phyloP scores from a whole-genome alignment of 2,329 filamentous ascomycete genomes.

The Elsinoe fawcettii region DNA sequence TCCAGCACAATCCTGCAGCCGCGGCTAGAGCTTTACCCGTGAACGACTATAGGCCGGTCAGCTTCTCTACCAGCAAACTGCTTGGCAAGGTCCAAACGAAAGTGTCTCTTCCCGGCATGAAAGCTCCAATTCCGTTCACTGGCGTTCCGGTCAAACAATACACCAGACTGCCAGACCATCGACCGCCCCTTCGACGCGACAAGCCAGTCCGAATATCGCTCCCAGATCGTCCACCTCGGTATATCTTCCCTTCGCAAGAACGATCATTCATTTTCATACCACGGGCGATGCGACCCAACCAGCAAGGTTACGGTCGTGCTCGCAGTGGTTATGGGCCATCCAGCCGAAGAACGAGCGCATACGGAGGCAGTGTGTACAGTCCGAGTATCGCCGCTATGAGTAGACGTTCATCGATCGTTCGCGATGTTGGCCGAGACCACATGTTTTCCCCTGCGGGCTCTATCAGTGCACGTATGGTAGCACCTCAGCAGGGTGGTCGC shows the following conservation, averaged over 20 bases:
- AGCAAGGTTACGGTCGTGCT: conserved; percentile 62
- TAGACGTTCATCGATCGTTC: conserved; percentile 70
- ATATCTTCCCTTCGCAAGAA: conserved; percentile 84
- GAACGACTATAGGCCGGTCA: conserved; percentile 22
- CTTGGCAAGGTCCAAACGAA: conserved; percentile 80
- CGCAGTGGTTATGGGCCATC: conserved; percentile 56
- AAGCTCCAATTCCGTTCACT: conserved; percentile 61
- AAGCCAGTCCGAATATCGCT: conserved; percentile 93
- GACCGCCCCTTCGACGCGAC: conserved; percentile 85
- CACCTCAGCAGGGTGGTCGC: conserved; percentile 28
- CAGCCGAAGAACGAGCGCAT: conserved; percentile 32
- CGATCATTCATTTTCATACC: conserved; percentile 98
- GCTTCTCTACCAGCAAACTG: conserved; percentile 72
- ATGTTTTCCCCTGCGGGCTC: conserved; percentile 76
- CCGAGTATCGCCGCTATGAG: conserved; percentile 76
- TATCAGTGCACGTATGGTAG: conserved; percentile 53
- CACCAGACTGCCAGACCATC: conserved; percentile 87
- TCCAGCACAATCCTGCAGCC: conserved; percentile 1
- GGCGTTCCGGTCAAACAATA: conserved; percentile 80
- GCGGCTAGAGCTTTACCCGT: conserved; percentile 6
- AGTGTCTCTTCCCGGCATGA: conserved; percentile 70
- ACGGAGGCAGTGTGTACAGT: conserved; percentile 67
- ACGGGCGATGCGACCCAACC: conserved; percentile 83
- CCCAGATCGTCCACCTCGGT: conserved; percentile 68
- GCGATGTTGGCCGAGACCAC: conserved; percentile 60